Evolutionary conservation across 75 land plant genomes (phyloP).

Genomic region (Cupressus sempervirens): DNA sequence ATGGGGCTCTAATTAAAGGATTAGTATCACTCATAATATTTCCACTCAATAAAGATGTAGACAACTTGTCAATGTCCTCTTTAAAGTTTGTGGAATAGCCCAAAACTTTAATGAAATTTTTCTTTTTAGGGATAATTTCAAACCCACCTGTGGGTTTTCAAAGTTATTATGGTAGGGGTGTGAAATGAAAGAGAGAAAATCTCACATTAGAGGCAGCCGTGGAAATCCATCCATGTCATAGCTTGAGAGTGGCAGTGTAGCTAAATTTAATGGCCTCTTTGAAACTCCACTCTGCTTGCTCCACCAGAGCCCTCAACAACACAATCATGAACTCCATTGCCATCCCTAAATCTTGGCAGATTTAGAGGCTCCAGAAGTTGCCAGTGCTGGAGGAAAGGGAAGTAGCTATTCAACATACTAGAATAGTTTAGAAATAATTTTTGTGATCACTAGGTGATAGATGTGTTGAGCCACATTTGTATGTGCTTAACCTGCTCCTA

Average conservation of each 20-base stretch:
- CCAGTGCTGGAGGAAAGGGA: too few species aligned
- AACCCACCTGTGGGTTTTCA: background rate
- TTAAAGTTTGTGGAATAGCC: background rate
- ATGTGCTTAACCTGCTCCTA: too few species aligned
- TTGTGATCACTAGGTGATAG: too few species aligned
- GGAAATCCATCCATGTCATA: constrained; percentile 97
- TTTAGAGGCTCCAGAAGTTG: too few species aligned
- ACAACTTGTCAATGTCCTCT: background rate
- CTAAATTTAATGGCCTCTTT: constrained; percentile 62
- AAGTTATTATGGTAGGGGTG: too few species aligned
- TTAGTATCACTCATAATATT: background rate
- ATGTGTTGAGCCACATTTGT: too few species aligned
- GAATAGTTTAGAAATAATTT: too few species aligned
- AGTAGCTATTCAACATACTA: too few species aligned
- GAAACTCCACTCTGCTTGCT: constrained; percentile 55
- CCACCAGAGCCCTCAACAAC: constrained; percentile 42
- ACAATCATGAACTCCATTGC: constrained; percentile 69
- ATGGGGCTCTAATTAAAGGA: background rate
- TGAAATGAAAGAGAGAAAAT: too few species aligned
- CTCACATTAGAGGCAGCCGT: constrained; percentile 61
- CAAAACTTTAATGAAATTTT: background rate
- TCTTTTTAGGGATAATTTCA: background rate
- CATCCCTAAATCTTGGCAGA: too few species aligned
- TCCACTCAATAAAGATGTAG: background rate
- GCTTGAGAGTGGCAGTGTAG: constrained; percentile 62